Conservation (phyloP, 2,329 filamentous ascomycete genomes). For the Exserohilum rostratum region DNA sequence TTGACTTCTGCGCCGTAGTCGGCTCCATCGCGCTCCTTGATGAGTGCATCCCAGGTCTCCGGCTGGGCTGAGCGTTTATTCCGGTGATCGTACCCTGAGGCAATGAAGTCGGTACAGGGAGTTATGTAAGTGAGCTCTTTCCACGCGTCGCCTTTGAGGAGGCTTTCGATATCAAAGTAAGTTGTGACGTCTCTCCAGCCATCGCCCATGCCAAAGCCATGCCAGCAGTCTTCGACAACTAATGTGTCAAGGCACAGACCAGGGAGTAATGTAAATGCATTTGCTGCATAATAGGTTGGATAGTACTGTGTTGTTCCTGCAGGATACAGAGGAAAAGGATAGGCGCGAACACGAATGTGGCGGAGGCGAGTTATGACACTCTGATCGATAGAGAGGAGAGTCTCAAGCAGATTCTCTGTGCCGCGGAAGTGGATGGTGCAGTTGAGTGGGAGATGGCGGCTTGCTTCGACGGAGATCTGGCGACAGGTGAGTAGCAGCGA, state of each 20-base stretch:
- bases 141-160: conserved; percentile 44
- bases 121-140: conserved; percentile 41
- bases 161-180: conserved; percentile 42
- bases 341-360: conserved; percentile 39
- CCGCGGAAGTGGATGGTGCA: conserved; percentile 41
- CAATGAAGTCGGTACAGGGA: conserved; percentile 44
- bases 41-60: conserved; percentile 36
- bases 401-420: conserved; percentile 43
- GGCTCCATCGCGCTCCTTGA: conserved; percentile 40
- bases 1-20: conserved; percentile 38
- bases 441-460: conserved; percentile 41
- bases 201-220: conserved; percentile 42
- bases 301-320: conserved; percentile 36
- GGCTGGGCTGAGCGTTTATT: conserved; percentile 38
- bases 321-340: conserved; percentile 42
- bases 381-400: conserved; percentile 39
- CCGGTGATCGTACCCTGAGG: conserved; percentile 41
- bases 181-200: conserved; percentile 45
- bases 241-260: conserved; percentile 41
- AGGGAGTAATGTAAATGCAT: conserved; percentile 40
- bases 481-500: conserved; percentile 41
- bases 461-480: conserved; percentile 40
- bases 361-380: conserved; percentile 40
- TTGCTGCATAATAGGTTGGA: conserved; percentile 39
- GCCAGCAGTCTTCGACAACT: conserved; percentile 44